Conservation (phyloP, 495 filamentous ascomycete genomes). For the Physcia stellaris region DNA sequence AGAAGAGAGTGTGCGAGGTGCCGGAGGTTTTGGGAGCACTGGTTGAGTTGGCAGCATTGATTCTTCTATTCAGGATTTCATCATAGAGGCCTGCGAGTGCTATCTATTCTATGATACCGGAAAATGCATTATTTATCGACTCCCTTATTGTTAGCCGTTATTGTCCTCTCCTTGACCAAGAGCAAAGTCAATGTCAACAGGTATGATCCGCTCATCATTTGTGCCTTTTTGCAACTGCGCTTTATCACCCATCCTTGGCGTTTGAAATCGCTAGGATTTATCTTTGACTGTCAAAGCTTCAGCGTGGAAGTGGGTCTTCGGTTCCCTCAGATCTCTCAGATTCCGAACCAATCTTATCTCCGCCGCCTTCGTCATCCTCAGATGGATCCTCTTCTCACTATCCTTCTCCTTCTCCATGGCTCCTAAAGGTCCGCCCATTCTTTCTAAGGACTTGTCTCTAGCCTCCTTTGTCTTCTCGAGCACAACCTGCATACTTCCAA, state of each 20-base stretch:
- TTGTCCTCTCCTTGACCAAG: neutral
- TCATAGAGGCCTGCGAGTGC: too few relatives aligned
- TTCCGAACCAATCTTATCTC: conserved; percentile 72
- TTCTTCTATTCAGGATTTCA: too few relatives aligned
- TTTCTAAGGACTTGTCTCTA: conserved; percentile 43
- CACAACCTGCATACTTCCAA: conserved; percentile 87
- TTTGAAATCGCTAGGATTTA: too few relatives aligned
- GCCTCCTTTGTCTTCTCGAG: conserved; percentile 60
- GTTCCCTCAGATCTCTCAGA: conserved; percentile 47
- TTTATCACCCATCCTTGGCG: too few relatives aligned
- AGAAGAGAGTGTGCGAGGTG: conserved; percentile 81
- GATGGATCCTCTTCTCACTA: conserved; percentile 45
- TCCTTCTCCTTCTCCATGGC: conserved; percentile 29
- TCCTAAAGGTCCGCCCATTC: conserved; percentile 20
- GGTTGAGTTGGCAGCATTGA: too few relatives aligned
- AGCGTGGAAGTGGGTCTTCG: conserved; percentile 43
- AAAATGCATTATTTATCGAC: too few relatives aligned
- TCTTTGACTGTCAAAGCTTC: conserved; percentile 34
- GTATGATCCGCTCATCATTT: too few relatives aligned
- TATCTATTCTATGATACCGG: too few relatives aligned
- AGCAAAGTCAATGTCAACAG: too few relatives aligned
- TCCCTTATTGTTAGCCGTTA: too few relatives aligned
- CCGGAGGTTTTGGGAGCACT: conserved; percentile 89
- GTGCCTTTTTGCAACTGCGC: too few relatives aligned
- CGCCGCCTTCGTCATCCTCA: conserved; percentile 59